Conservation (phyloP, 2,329 filamentous ascomycete genomes). For the Paramyrothecium roridum region DNA sequence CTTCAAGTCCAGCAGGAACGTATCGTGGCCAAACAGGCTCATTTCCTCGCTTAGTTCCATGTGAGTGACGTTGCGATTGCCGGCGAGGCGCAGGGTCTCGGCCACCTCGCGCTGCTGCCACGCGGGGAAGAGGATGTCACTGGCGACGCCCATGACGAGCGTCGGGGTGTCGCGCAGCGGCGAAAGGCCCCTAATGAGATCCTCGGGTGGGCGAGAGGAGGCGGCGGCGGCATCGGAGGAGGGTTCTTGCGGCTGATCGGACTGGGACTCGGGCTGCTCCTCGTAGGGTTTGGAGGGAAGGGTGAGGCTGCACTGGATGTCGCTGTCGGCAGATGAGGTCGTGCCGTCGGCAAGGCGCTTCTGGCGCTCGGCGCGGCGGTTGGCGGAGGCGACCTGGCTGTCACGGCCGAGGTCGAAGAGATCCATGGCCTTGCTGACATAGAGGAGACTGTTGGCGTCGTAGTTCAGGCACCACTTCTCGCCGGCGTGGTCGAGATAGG, state of each 20-base stretch:
- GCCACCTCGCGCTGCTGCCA: slow-evolving; percentile 98
- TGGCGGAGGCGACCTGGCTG: slow-evolving; percentile 61
- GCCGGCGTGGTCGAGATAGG: slow-evolving; percentile 94
- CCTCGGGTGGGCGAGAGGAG: slow-evolving; percentile 63
- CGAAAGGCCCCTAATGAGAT: slow-evolving; percentile 74
- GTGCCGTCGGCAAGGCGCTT: slow-evolving; percentile 50
- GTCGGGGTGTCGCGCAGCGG: slow-evolving; percentile 73
- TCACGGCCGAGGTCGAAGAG: slow-evolving; percentile 83
- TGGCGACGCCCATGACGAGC: slow-evolving; percentile 89
- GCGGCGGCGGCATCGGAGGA: slow-evolving; percentile 16
- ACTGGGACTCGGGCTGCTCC: slow-evolving; percentile 62
- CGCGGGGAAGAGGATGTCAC: slow-evolving; percentile 93
- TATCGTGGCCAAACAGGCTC: slow-evolving; percentile 94
- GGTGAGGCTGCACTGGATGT: slow-evolving; percentile 66
- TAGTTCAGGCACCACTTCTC: slow-evolving; percentile 98
- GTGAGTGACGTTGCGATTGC: slow-evolving; percentile 80
- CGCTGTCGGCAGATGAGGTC: slow-evolving; percentile 43
- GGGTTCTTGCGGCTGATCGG: slow-evolving; percentile 24
- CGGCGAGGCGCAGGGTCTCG: slow-evolving; percentile 71
- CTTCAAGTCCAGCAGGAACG: slow-evolving; percentile 87
- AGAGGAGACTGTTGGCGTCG: slow-evolving; percentile 90
- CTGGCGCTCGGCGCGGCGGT: slow-evolving; percentile 60
- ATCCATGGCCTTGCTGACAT: slow-evolving; percentile 99
- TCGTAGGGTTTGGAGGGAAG: slow-evolving; percentile 82
- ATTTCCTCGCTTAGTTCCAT: slow-evolving; percentile 91